Conservation (phyloP, 2,329 filamentous ascomycete species). For the Fusarium sp. region DNA sequence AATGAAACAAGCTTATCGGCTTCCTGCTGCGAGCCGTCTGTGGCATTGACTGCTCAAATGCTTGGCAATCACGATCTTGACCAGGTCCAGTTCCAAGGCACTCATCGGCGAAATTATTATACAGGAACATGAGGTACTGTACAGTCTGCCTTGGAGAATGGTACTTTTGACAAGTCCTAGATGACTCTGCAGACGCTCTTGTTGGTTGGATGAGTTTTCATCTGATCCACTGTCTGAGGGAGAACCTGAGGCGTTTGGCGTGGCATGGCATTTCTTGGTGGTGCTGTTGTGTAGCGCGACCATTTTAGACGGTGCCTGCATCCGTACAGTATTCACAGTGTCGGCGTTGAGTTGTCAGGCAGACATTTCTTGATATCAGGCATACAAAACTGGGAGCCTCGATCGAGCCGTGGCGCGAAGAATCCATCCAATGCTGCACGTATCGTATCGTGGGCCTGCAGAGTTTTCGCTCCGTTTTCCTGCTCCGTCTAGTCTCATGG, state of each 20-base stretch:
- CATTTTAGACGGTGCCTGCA: constrained; percentile 31
- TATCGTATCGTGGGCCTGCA: constrained; percentile 18
- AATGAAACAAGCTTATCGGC: constrained; percentile 35
- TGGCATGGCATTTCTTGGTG: background rate
- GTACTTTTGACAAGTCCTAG: constrained; percentile 16
- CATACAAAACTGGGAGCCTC: background rate
- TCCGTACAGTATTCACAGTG: constrained; percentile 32
- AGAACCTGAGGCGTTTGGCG: constrained; percentile 30
- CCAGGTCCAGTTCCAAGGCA: background rate
- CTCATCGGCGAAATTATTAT: background rate
- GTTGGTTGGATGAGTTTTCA: constrained; percentile 11
- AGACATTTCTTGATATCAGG: background rate
- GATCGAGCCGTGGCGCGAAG: constrained; percentile 20
- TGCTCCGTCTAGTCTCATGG: constrained; percentile 1
- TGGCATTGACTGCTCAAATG: background rate
- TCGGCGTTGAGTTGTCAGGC: constrained; percentile 10
- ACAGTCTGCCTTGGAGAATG: background rate
- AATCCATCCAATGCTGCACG: constrained; percentile 1
- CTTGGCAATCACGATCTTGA: constrained; percentile 27
- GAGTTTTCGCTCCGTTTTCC: constrained; percentile 38
- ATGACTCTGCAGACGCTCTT: constrained; percentile 1
- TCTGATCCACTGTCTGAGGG: constrained; percentile 27
- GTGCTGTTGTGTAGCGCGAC: constrained; percentile 12
- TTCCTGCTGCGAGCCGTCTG: constrained; percentile 22
- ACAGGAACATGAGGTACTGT: background rate